Evolutionary conservation across 768 basidiomycete genomes (phyloP).

Genomic region (Agrocybe praecox): DNA sequence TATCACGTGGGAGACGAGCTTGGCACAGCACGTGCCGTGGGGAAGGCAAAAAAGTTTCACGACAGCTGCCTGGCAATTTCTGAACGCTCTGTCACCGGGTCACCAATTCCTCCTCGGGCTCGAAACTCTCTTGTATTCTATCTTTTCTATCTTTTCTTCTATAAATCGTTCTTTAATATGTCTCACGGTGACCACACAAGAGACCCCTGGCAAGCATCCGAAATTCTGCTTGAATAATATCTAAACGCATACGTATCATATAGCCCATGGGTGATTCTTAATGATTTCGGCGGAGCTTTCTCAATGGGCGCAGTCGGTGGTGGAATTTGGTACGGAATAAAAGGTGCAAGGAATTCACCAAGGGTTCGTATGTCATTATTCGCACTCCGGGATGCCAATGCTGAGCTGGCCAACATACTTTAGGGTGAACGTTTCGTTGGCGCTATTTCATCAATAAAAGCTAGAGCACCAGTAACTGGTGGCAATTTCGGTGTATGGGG

Average conservation of each 20-base stretch:
- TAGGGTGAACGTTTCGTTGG: conserved; percentile 95
- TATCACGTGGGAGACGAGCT: conserved; percentile 29
- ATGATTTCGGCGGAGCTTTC: conserved; percentile 97
- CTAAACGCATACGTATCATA: conserved; percentile 11
- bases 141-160: conserved; percentile 6
- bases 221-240: not conserved
- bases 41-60: conserved; percentile 35
- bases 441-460: conserved; percentile 95
- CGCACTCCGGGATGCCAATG: not conserved
- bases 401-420: conserved; percentile 11
- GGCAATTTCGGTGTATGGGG: conserved; percentile 97
- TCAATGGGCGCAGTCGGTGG: conserved; percentile 98
- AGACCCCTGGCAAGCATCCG: conserved; percentile 25
- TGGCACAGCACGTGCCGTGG: conserved; percentile 26
- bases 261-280: conserved; percentile 98
- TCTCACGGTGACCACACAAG: conserved; percentile 28
- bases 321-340: conserved; percentile 98
- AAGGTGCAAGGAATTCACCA: conserved; percentile 96
- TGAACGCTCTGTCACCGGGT: conserved; percentile 1
- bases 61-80: conserved; percentile 2
- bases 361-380: conserved; percentile 54
- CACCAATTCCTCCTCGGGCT: conserved; percentile 8
- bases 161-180: conserved; percentile 16
- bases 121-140: conserved; percentile 5
- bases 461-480: conserved; percentile 95